Base-by-base conservation (phyloP, 2,329 filamentous ascomycete genomes). In the Elsinoe fawcettii region DNA sequence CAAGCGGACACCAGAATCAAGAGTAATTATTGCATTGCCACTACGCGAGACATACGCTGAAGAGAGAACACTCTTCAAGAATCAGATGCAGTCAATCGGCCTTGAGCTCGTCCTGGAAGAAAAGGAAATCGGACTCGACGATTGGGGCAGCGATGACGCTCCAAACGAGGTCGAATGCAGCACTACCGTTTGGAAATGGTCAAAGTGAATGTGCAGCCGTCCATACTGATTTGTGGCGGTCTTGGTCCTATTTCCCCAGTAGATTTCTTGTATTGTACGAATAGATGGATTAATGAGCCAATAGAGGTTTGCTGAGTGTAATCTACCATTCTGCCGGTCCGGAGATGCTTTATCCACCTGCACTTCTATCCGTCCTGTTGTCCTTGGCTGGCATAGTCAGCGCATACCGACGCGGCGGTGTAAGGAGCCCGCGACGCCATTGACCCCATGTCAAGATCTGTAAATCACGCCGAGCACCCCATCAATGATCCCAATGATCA, bases 1-100 rank as follows among this genome's bases (percentile, higher is more conserved):
- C 9, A 78, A 78, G 7, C 71, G 75, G 12, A 76, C 75, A 2
- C 57, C 69, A 0, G 73, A 79, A 25, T 81, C 88, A 1, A 79
- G 87, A 34, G 86, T 86, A 1, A 77, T 96, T 9, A 75, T 93
- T 44, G 92, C 95, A 74, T 82, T 95, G 43, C 92, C 92, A 0
- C 76, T 90, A 56, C 79, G 93, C 36, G 87, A 91, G 60, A 77
- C 79, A 7, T 87, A 85, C 60, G 82, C 82, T 1, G 73, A 78
- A 37, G 83, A 96, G 60, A 77, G 86, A 9, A 70, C 76, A 4
- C 76, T 81, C 11, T 85, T 96, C 63, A 79, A 79, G 41, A 68
- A 75, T 7, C 75, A 77, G 22, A 85, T 96, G 82, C 65, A 67
- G 7, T 69, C 72, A 1, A 71, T 81, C 14, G 80, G 73, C 32